Percentiles rank a stretch among this genome's conserved stretches.
Evolutionary conservation across 768 basidiomycete species (phyloP).

Genomic region (Leucosporidium creatinivorum): DNA sequence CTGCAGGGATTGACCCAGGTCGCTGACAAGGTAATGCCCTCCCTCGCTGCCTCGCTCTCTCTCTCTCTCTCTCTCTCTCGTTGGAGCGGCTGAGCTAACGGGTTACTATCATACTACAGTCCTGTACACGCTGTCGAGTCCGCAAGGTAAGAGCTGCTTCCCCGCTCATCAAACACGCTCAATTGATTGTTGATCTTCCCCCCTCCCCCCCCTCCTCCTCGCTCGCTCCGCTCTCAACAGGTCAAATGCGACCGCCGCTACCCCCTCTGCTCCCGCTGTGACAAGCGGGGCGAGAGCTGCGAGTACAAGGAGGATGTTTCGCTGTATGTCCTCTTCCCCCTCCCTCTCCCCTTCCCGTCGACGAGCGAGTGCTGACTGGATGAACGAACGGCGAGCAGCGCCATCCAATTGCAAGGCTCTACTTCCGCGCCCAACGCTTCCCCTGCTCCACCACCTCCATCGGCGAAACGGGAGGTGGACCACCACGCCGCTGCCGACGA

Average conservation of each 20-base stretch:
- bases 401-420: neutral
- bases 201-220: too few relatives aligned
- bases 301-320: neutral
- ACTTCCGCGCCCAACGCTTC: neutral
- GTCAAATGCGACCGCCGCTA: neutral
- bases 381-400: too few relatives aligned
- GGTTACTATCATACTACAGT: neutral
- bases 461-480: neutral
- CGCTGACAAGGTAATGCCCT: too few relatives aligned
- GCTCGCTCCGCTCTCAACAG: too few relatives aligned
- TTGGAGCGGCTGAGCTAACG: neutral
- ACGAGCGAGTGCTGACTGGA: too few relatives aligned
- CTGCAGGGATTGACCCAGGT: too few relatives aligned
- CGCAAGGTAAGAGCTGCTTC: neutral
- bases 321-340: neutral
- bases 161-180: too few relatives aligned
- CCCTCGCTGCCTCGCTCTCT: too few relatives aligned
- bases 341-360: neutral
- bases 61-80: too few relatives aligned
- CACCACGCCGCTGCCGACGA: too few relatives aligned
- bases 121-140: neutral
- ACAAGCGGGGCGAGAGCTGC: neutral
- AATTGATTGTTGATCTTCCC: neutral
- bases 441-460: neutral
- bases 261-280: neutral